phyloP scores from a whole-genome alignment of 495 filamentous ascomycete genomes.

The Aspergillus indologenus region DNA sequence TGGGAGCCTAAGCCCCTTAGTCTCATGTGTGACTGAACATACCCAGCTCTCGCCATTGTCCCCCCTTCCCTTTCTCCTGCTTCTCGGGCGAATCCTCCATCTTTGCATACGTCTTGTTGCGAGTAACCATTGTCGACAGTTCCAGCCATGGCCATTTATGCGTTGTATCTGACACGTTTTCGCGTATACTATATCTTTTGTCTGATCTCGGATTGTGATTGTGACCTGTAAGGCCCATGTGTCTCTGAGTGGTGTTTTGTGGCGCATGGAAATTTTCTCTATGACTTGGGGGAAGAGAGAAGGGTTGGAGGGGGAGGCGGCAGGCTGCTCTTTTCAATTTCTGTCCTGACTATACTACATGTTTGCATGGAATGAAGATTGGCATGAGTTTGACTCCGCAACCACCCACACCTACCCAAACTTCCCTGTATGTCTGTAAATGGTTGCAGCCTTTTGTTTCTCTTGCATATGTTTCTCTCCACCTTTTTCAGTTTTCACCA shows the following conservation, averaged over 20 bases:
- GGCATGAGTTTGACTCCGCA: conserved; percentile 16
- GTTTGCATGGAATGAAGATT: conserved; percentile 18
- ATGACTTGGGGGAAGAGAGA: background rate
- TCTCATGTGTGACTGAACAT: conserved; percentile 13
- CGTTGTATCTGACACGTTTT: conserved; percentile 5
- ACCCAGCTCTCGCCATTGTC: conserved; percentile 6
- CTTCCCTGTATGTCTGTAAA: background rate
- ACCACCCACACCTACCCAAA: background rate
- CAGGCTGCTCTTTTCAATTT: background rate
- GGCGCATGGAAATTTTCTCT: conserved; percentile 18
- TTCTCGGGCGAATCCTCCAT: conserved; percentile 4
- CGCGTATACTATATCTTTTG: conserved; percentile 18
- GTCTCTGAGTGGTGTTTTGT: conserved; percentile 23
- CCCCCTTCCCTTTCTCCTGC: conserved; percentile 4
- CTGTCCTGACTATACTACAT: background rate
- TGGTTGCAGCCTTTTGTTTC: background rate
- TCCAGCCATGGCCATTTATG: conserved; percentile 7
- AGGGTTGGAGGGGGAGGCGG: too few relatives aligned
- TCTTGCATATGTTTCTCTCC: conserved; percentile 15
- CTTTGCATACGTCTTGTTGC: conserved; percentile 23
- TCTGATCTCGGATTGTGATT: conserved; percentile 24
- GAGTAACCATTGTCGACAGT: conserved; percentile 17
- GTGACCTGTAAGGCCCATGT: conserved; percentile 20
- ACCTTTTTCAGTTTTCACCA: background rate
- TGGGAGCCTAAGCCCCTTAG: conserved; percentile 7